Evolutionary conservation across 2,329 filamentous ascomycete genomes (phyloP).

Genomic region (Zymoseptoria passerinii): DNA sequence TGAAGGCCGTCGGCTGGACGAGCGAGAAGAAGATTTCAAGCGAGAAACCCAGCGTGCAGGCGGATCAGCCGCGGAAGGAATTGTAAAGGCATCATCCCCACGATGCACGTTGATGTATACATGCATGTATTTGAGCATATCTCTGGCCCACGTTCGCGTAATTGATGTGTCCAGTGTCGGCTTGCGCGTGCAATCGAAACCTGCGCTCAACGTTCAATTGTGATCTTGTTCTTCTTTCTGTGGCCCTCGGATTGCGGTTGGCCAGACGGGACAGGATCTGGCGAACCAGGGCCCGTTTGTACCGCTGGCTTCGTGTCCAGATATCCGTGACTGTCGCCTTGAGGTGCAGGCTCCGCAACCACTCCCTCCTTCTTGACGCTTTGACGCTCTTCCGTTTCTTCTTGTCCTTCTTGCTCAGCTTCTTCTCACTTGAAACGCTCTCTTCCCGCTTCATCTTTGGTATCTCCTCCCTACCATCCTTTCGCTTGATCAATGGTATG

Average conservation of each 20-base stretch:
- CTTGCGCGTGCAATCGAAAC: background rate
- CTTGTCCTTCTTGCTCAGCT: constrained; percentile 1
- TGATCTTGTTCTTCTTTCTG: background rate
- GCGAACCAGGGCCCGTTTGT: background rate
- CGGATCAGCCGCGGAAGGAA: constrained; percentile 8
- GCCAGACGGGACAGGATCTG: background rate
- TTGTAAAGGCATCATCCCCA: background rate
- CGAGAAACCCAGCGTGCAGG: constrained; percentile 29
- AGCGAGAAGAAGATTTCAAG: constrained; percentile 50
- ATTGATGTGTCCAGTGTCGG: background rate
- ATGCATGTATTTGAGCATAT: background rate
- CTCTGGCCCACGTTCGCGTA: background rate
- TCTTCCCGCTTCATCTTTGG: background rate
- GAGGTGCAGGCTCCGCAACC: background rate
- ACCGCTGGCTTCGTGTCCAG: background rate
- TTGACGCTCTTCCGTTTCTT: constrained; percentile 1
- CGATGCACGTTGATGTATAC: background rate
- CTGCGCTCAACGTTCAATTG: background rate
- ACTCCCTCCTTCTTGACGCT: background rate
- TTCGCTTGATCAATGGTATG: background rate
- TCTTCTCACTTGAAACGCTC: background rate
- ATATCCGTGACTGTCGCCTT: background rate
- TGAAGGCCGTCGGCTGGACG: constrained; percentile 85
- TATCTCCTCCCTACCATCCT: background rate
- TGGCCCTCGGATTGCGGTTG: background rate